Conservation (phyloP, 495 filamentous ascomycete species). For the Xylaria grammica region DNA sequence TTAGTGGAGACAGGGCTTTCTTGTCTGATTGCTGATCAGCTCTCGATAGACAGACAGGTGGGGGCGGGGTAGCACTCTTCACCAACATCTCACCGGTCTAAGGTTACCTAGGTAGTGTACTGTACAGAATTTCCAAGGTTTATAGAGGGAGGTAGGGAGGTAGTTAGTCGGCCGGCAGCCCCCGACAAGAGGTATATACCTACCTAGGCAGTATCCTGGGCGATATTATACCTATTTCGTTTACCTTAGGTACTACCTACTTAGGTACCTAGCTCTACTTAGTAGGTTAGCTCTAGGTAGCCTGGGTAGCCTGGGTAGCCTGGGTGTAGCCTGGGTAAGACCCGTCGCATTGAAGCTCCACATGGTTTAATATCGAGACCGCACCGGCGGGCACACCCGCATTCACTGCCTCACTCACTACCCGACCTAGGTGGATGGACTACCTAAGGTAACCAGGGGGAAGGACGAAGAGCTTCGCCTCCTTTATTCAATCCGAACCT, state of each 20-base stretch:
- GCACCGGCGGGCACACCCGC: constrained; percentile 4
- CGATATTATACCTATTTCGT: no score
- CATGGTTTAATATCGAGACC: no score
- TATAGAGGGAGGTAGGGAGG: no score
- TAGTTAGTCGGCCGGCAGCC: constrained; percentile 2
- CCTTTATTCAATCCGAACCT: constrained; percentile 30
- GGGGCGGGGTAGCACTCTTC: constrained; percentile 22
- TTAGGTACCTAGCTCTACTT: not conserved
- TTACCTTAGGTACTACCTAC: no score
- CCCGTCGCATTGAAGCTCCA: no score
- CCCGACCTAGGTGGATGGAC: not conserved
- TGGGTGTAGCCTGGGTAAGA: not conserved
- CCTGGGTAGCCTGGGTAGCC: not conserved
- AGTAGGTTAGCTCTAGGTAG: not conserved
- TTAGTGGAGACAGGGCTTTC: not conserved
- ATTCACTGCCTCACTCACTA: constrained; percentile 26
- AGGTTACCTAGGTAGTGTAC: no score
- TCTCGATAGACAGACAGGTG: not conserved
- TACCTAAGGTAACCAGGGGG: no score
- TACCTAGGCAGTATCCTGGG: no score
- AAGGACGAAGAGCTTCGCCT: constrained; percentile 29
- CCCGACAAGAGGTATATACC: not conserved
- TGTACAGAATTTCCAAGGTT: no score
- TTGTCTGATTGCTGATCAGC: not conserved
- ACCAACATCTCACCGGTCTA: no score